These are phyloP conservation scores for Chrysanthemum makinoi DNA, from an alignment of 129 eudicot genomes.

Conservation along the genomic window DNA sequence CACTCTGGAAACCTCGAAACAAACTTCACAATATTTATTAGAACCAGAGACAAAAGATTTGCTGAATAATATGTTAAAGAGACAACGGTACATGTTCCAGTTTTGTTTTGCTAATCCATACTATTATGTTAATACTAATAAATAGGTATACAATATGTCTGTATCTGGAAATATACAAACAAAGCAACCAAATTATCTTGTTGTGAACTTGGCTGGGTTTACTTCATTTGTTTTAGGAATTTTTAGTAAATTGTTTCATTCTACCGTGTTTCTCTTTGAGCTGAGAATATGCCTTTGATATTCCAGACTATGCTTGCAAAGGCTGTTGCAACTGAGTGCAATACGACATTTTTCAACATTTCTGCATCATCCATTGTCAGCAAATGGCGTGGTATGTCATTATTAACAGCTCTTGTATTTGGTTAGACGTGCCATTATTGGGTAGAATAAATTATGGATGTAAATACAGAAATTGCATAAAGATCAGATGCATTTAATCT, in stretches of 20 bases:
- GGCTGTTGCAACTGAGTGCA: constrained; percentile 99
- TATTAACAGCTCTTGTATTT: not conserved
- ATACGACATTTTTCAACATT: constrained; percentile 95
- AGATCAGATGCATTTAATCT: not conserved
- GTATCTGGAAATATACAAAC: no score
- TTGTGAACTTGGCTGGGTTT: no score
- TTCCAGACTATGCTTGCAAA: constrained; percentile 98
- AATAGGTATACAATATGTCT: no score
- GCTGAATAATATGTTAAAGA: no score
- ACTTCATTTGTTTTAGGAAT: no score
- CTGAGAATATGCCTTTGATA: constrained; percentile 17
- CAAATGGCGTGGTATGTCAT: constrained; percentile 97
- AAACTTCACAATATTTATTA: no score
- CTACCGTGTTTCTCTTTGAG: not conserved
- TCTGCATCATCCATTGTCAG: constrained; percentile 99
- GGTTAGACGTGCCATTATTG: not conserved
- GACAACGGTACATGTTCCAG: no score
- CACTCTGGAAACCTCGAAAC: no score
- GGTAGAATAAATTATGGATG: not conserved
- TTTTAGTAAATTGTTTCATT: not conserved
- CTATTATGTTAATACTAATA: no score
- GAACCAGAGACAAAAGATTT: no score
- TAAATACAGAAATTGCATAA: not conserved
- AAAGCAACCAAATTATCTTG: no score
- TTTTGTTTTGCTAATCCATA: no score